phyloP scores from a whole-genome alignment of 805 yeast species.

The Blastobotrys peoriensis region DNA sequence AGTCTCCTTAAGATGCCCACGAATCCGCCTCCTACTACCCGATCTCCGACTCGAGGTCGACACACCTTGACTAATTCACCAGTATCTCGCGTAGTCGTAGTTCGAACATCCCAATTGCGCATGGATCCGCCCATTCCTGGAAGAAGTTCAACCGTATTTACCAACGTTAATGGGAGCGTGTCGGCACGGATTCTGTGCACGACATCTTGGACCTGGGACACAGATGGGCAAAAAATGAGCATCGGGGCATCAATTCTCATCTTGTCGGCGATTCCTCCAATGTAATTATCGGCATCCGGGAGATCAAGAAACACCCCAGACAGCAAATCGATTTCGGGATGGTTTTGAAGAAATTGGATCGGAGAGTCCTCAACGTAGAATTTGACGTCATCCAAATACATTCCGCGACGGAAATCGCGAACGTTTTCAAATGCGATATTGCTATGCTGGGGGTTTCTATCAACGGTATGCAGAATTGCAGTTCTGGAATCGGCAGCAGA shows the following conservation, averaged over 20 bases:
- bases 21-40: constrained; percentile 48
- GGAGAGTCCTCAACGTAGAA: constrained; percentile 41
- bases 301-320: constrained; percentile 43
- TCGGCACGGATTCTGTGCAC: constrained; percentile 29
- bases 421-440: constrained; percentile 39
- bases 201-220: constrained; percentile 42
- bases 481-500: too few relatives aligned
- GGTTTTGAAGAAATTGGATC: constrained; percentile 33
- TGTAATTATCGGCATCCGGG: constrained; percentile 37
- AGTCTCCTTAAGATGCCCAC: constrained; percentile 35
- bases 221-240: constrained; percentile 43
- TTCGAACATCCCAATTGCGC: constrained; percentile 46
- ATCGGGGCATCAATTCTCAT: constrained; percentile 40
- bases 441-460: constrained; percentile 36
- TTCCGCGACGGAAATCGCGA: constrained; percentile 37
- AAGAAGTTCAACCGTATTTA: constrained; percentile 37
- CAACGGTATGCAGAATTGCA: constrained; percentile 44
- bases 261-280: constrained; percentile 30
- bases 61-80: constrained; percentile 40
- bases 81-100: constrained; percentile 35
- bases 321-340: constrained; percentile 25
- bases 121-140: constrained; percentile 49
- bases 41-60: constrained; percentile 45
- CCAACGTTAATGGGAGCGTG: constrained; percentile 33
- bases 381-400: constrained; percentile 40